phyloP scores from a whole-genome alignment of 768 basidiomycete species.

The Amylocystis lapponica region DNA sequence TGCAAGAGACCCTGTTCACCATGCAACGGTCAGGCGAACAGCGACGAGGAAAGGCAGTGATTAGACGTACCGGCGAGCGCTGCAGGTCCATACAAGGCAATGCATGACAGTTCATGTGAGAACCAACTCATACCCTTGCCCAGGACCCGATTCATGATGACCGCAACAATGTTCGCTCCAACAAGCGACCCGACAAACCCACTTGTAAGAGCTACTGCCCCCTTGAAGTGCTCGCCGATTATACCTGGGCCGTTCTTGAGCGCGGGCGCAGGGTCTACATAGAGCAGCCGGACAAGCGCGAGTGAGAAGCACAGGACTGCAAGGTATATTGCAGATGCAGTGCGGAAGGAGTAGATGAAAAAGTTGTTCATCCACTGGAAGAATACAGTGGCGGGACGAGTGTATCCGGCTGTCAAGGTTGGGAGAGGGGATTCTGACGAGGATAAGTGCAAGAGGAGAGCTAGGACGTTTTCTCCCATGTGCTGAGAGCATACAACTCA shows the following conservation, averaged over 20 bases:
- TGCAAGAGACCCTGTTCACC: conserved; percentile 48
- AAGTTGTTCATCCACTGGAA: conserved; percentile 66
- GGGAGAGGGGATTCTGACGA: conserved; percentile 67
- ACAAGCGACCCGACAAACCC: conserved; percentile 54
- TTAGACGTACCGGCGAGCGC: conserved; percentile 56
- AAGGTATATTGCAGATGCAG: conserved; percentile 61
- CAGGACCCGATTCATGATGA: conserved; percentile 56
- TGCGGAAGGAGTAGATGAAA: conserved; percentile 67
- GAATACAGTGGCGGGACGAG: conserved; percentile 65
- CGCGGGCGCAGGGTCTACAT: conserved; percentile 32
- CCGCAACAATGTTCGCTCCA: conserved; percentile 65
- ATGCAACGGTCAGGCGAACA: not conserved
- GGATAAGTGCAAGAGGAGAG: conserved; percentile 70
- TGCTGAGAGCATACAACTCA: conserved; percentile 48
- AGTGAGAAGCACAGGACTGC: conserved; percentile 43
- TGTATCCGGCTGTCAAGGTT: conserved; percentile 44
- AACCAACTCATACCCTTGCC: conserved; percentile 86
- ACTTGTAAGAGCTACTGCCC: conserved; percentile 41
- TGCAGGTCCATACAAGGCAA: conserved; percentile 72
- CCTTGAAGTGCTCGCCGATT: conserved; percentile 37
- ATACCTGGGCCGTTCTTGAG: conserved; percentile 31
- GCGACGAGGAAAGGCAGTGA: not conserved
- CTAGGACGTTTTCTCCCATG: conserved; percentile 86
- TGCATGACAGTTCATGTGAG: conserved; percentile 52
- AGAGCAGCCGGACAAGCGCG: conserved; percentile 35